Evolutionary conservation across 208 protist genomes (phyloP), one percentile per base, ranked within the genome.

Genomic region (Perkinsela sp.): DNA sequence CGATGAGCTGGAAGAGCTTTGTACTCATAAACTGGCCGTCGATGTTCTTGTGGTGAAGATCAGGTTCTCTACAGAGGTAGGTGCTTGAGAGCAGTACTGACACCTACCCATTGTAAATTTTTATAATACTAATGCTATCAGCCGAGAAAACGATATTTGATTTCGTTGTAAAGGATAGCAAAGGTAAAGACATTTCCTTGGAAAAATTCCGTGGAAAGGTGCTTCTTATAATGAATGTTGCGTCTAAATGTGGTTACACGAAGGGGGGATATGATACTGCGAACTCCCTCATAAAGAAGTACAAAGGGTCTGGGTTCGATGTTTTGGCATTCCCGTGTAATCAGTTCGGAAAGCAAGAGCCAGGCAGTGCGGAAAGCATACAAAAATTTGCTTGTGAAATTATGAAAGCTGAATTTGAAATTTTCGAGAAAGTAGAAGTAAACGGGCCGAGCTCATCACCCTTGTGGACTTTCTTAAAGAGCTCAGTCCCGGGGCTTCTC

Each of bases 321-420:
- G 83, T 94, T 2, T 73, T 94, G 0, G 89, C 84, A 15, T 94
- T 94, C 69, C 89, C 89, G 29, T 94, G 89, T 77, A 92, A 92
- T 72, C 88, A 92, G 76, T 92, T 91, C 68, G 82, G 69, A 29
- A 66, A 71, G 2, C 82, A 87, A 72, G 85, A 94, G 75, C 89
- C 89, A 1, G 85, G 82, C 22, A 83, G 74, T 1, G 80, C 81
- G 69, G 76, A 78, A 71, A 81, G 90, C 72, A 69, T 94, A 6
- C 77, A 85, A 73, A 67, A 82, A 69, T 82, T 88, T 29, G 82
- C 72, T n/a, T 78, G 74, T 30, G 75, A 71, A 30, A 71, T 76
- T 66, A 90, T 82, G 40, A 83, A 78, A 75, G 80, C 79, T 1
- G 74, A 82, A 1, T 91, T 91, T 73, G 83, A 83, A 2, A 88